A percentile compares a stretch with the other conserved stretches of the same genome.
Evolutionary conservation across 768 basidiomycete species (phyloP).

Genomic region (Trichaptum fuscoviolaceum): DNA sequence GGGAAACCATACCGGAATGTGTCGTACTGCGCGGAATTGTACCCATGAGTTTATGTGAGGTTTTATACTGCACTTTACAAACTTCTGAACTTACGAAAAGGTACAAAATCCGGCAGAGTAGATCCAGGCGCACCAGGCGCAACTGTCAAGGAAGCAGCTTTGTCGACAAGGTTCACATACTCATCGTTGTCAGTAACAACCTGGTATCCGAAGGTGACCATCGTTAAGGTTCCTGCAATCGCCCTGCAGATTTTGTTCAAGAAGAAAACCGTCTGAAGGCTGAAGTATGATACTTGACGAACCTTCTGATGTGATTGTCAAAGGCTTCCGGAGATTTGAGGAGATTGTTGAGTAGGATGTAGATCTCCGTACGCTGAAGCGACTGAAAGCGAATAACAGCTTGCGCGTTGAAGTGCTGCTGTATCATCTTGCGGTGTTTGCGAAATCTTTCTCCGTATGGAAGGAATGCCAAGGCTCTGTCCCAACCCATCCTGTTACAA

Average conservation of each 20-base stretch:
- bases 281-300: background rate
- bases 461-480: slow-evolving; percentile 15
- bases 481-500: slow-evolving; percentile 18
- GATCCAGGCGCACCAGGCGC: slow-evolving; percentile 14
- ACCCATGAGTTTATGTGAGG: background rate
- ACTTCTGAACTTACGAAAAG: slow-evolving; percentile 14
- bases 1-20: slow-evolving; percentile 30
- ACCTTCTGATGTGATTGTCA: background rate
- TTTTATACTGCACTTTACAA: background rate
- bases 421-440: slow-evolving; percentile 19
- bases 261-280: background rate
- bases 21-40: slow-evolving; percentile 15
- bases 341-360: background rate
- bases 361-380: background rate
- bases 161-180: slow-evolving; percentile 35
- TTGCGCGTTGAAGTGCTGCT: slow-evolving; percentile 6
- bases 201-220: slow-evolving; percentile 51
- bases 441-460: slow-evolving; percentile 18
- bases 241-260: slow-evolving; percentile 13
- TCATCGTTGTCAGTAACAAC: slow-evolving; percentile 34
- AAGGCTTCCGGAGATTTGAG: background rate
- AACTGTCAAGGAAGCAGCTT: slow-evolving; percentile 10
- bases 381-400: background rate
- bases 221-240: slow-evolving; percentile 22
- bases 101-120: slow-evolving; percentile 20